Conservation (phyloP, 2,329 filamentous ascomycete genomes). For the Botrytis byssoidea region DNA sequence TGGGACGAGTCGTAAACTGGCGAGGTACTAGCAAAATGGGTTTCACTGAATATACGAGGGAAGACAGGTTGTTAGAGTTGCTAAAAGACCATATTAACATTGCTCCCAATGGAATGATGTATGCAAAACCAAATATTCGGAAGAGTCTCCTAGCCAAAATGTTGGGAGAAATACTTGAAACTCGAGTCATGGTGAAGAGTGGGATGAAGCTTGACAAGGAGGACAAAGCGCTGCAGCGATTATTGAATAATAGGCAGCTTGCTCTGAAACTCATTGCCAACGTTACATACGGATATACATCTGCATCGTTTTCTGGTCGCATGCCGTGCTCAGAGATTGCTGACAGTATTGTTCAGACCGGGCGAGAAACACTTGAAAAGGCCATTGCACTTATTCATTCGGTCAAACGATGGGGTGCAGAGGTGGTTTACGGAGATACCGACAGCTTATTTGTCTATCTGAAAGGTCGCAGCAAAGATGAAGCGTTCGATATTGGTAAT, state of each 20-base stretch:
- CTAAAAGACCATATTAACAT: conserved; percentile 87
- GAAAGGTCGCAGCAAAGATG: conserved; percentile 78
- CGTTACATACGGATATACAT: conserved; percentile 97
- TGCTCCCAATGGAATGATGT: conserved; percentile 95
- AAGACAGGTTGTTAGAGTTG: conserved; percentile 71
- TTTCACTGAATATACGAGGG: conserved; percentile 80
- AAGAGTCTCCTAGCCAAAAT: conserved; percentile 94
- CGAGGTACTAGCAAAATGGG: conserved; percentile 94
- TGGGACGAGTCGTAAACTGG: conserved; percentile 84
- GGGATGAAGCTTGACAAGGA: conserved; percentile 94
- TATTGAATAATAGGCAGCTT: conserved; percentile 90
- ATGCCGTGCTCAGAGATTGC: conserved; percentile 99
- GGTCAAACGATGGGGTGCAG: conserved; percentile 81
- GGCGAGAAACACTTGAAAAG: conserved; percentile 88
- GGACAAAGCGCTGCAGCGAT: conserved; percentile 78
- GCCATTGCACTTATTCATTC: conserved; percentile 92
- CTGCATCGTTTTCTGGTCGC: conserved; percentile 90
- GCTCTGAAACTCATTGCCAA: conserved; percentile 97
- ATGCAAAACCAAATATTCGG: conserved; percentile 77
- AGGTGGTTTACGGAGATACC: conserved; percentile 97
- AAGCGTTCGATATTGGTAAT: conserved; percentile 89
- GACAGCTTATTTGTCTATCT: conserved; percentile 92
- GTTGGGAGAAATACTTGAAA: conserved; percentile 93
- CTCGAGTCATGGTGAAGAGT: conserved; percentile 94
- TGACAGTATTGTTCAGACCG: conserved; percentile 96